phyloP scores from a whole-genome alignment of 192 early-diverging fungal species.

The Podila epicladia region DNA sequence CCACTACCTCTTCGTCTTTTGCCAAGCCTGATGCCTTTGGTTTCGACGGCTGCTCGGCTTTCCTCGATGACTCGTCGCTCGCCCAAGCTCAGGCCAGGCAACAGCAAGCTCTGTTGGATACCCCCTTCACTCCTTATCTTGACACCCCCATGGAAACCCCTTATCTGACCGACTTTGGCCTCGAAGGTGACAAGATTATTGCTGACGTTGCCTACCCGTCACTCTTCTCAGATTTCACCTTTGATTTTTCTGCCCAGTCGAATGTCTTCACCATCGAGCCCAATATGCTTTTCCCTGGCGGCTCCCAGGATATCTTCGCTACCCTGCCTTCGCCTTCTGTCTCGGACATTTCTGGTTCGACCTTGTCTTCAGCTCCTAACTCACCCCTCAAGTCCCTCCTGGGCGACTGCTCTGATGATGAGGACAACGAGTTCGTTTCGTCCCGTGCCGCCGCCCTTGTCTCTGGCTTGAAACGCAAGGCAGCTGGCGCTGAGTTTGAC shows the following conservation, averaged over 20 bases:
- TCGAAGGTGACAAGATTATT: constrained; percentile 12
- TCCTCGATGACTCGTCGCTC: constrained; percentile 19
- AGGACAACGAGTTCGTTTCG: constrained; percentile 28
- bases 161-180: constrained; percentile 15
- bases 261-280: constrained; percentile 22
- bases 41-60: constrained; percentile 40
- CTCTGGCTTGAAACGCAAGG: constrained; percentile 48
- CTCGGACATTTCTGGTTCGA: constrained; percentile 6
- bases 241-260: constrained; percentile 11
- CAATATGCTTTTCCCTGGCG: constrained; percentile 23
- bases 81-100: constrained; percentile 5
- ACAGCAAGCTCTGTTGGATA: constrained; percentile 23
- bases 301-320: neutral
- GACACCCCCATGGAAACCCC: constrained; percentile 34
- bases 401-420: constrained; percentile 13
- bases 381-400: constrained; percentile 14
- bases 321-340: constrained; percentile 5
- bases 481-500: neutral
- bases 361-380: constrained; percentile 12
- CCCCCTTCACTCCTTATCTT: constrained; percentile 37
- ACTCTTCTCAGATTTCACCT: constrained; percentile 33
- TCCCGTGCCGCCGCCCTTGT: constrained; percentile 46
- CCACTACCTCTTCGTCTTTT: neutral
- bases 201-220: constrained; percentile 5
- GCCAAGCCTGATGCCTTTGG: constrained; percentile 9